Evolutionary conservation across 257 asterid genomes (phyloP).

Genomic region (Cynanchum wilfordii): DNA sequence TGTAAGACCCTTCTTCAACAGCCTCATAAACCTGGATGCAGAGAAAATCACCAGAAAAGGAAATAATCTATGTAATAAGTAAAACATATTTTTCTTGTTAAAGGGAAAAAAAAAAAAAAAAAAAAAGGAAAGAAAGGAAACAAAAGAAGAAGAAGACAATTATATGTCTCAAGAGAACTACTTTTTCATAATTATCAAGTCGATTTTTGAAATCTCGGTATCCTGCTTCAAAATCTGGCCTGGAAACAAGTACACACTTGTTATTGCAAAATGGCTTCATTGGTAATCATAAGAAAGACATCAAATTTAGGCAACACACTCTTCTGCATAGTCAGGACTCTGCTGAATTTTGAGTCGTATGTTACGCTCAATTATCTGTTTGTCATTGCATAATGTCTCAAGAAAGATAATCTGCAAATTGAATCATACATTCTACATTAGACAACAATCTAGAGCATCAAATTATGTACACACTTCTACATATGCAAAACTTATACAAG

Average conservation of each 20-base stretch:
- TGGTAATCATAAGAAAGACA: slow-evolving; percentile 14
- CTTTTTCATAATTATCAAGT: slow-evolving; percentile 91
- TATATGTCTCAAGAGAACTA: slow-evolving; percentile 33
- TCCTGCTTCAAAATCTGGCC: slow-evolving; percentile 99
- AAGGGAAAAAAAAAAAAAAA: slow-evolving; percentile 15
- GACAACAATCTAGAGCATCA: slow-evolving; percentile 12
- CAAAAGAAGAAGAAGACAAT: not conserved
- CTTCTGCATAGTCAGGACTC: slow-evolving; percentile 98
- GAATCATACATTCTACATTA: slow-evolving; percentile 21
- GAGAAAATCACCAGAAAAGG: slow-evolving; percentile 15
- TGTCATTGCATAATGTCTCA: slow-evolving; percentile 93
- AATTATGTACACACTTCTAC: slow-evolving; percentile 11
- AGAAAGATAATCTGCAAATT: slow-evolving; percentile 73
- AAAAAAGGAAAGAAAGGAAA: slow-evolving; percentile 9
- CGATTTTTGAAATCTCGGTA: slow-evolving; percentile 86
- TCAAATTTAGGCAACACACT: slow-evolving; percentile 43
- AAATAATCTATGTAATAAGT: slow-evolving; percentile 6
- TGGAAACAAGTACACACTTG: slow-evolving; percentile 40
- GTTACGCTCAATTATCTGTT: slow-evolving; percentile 80
- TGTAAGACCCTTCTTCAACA: slow-evolving; percentile 97
- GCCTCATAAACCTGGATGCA: slow-evolving; percentile 80
- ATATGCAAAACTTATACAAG: slow-evolving; percentile 1
- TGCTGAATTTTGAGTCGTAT: slow-evolving; percentile 99
- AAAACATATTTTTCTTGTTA: not conserved
- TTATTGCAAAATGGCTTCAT: slow-evolving; percentile 23